Evolutionary conservation across 2,329 filamentous ascomycete genomes (phyloP), one percentile per base, ranked within the genome.

Genomic region (Monosporascus sp.): DNA sequence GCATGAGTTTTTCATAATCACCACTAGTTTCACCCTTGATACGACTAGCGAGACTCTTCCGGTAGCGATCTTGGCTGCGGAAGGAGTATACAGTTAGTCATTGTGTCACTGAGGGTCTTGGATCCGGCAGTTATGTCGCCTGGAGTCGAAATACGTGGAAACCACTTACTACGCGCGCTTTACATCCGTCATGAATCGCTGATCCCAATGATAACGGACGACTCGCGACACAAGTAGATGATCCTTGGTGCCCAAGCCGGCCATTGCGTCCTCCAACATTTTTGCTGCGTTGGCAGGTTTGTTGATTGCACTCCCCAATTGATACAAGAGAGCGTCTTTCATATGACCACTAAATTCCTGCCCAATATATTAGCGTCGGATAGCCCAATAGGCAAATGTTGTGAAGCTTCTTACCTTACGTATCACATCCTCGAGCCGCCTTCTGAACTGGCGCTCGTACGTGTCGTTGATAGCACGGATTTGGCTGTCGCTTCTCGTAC

Each of bases 331-430:
- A 0, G 90, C 90, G 17, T 89, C 82, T 68, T 92, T 79, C 91
- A 97, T 97, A 67, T 97, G 93, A 1, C 93, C 93, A 0, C 86
- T 89, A 71, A 97, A 97, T 64, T 94, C 85, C 73, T 85, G 55
- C 20, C 11, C 54, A 45, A 48, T 51, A 25, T 20, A 53, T 59
- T 34, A 57, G 56, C 38, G 48, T 17, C 46, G 22, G 42, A 27
- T 45, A 1, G 24, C 22, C 5, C 3, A 41, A 8, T 20, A 15
- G 7, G 5, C n/a, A 20, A 66, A 5, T 34, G 31, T 5, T 14
- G 31, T 34, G 5, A 11, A 14, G 11, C 31, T 8, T 14, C 75
- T 71, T 68, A 84, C 82, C 62, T 82, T 88, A 57, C 84, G 83
- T 61, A 97, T 84, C 48, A 90, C 85, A 36, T 83, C 80, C 58